Evolutionary conservation across 768 basidiomycete genomes (phyloP).

Genomic region (Lentinula raphanica): DNA sequence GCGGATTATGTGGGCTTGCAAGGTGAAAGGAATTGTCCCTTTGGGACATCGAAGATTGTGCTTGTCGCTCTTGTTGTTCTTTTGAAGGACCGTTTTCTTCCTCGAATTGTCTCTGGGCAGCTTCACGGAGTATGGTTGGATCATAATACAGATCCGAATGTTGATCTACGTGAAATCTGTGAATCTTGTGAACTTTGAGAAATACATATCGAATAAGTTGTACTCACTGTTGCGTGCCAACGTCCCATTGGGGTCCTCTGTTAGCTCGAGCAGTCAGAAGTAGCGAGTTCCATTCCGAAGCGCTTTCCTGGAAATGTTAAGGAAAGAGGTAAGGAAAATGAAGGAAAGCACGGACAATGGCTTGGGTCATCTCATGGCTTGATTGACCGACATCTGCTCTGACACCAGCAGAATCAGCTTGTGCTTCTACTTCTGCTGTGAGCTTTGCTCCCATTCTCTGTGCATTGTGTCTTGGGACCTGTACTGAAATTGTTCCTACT

Average conservation of each 20-base stretch:
- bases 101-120: conserved; percentile 42
- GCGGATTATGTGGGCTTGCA: conserved; percentile 17
- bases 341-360: conserved; percentile 51
- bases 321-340: neutral
- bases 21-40: conserved; percentile 16
- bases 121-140: conserved; percentile 53
- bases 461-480: conserved; percentile 71
- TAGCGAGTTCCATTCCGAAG: conserved; percentile 83
- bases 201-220: neutral
- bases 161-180: conserved; percentile 72
- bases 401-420: conserved; percentile 45
- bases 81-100: conserved; percentile 28
- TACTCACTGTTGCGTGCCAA: conserved; percentile 79
- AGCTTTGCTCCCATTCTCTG: conserved; percentile 67
- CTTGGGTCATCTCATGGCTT: conserved; percentile 56
- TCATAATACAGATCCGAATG: conserved; percentile 72
- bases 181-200: neutral
- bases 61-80: conserved; percentile 26
- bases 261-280: conserved; percentile 74
- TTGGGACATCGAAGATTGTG: conserved; percentile 21
- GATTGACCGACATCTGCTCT: conserved; percentile 60
- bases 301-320: conserved; percentile 49
- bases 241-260: conserved; percentile 83
- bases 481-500: conserved; percentile 51
- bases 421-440: conserved; percentile 48